Base-by-base conservation (phyloP, 2,329 filamentous ascomycete genomes). In the Zarea fungicola region DNA sequence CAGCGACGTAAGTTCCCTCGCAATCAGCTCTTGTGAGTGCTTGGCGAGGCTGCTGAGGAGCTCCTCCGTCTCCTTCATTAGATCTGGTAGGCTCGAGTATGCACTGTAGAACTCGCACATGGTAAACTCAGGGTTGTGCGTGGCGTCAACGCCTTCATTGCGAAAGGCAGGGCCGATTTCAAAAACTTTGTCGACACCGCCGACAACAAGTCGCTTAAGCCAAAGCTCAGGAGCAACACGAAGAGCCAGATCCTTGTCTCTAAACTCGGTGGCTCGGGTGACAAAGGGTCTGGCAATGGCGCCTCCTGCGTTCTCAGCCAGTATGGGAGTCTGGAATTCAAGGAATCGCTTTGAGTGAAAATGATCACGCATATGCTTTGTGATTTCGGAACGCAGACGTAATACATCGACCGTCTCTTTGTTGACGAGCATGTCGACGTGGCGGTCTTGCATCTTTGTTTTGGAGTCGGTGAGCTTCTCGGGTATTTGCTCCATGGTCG, bases 41-140 rank as follows among this genome's bases (percentile, higher is more conserved):
- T 66, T 58, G 9, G 80, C 77, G 14, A 91, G 72, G 16, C 77
- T 74, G 28, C 64, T 71, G 26, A 96, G 67, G 41, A 97, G 68
- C 13, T 76, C 71, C 64, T 93, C 87, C 1, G 92, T 97, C 62
- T 83, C 80, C 18, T 67, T 63, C 61, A 95, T 90, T 43, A 97
- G 72, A 35, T 87, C 80, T 29, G 83, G 72, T 0, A 96, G 76
- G 55, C 85, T 87, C 52, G 85, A 83, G 60, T 91, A 95, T 3
- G 91, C 85, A 53, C 87, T 84, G 68, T 99, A 99, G 69, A 96
- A 97, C 69, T 99, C 93, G 73, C 92, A 97, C 52, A 89, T 97
- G 37, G 88, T 93, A 69, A 97, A 99, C 63, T 99, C 93, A 0
- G 93, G 92, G 62, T 99, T 99, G 65, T 99, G 93, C 0, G 89